phyloP scores from a whole-genome alignment of 2,329 filamentous ascomycete genomes.

The Apiospora pterosperma region DNA sequence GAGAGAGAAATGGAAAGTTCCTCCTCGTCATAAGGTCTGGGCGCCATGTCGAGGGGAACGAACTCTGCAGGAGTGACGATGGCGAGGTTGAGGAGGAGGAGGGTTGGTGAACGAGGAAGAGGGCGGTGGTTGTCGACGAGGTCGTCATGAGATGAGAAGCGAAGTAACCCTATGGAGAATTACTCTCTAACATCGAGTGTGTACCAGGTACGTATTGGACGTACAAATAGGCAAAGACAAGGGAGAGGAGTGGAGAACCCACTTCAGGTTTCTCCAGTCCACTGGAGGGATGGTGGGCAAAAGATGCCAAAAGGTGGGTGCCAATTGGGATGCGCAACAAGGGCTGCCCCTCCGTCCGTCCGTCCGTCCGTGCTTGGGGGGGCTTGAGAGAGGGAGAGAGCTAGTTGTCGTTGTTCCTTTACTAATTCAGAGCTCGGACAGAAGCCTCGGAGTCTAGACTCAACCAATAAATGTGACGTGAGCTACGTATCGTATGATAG shows the following conservation, averaged over 20 bases:
- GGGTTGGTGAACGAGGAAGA: background rate
- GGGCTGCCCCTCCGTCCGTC: background rate
- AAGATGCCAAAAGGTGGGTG: too few species aligned
- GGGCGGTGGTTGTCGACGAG: background rate
- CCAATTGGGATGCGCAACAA: conserved; percentile 1
- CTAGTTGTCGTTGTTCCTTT: background rate
- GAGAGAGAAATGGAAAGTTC: conserved; percentile 77
- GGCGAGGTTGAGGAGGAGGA: conserved; percentile 12
- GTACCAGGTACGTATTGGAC: background rate
- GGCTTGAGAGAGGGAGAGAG: background rate
- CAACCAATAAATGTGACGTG: too few species aligned
- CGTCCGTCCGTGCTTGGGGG: background rate
- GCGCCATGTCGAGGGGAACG: conserved; percentile 38
- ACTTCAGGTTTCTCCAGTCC: too few species aligned
- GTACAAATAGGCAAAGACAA: background rate
- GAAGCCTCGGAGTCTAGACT: background rate
- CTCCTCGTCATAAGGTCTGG: conserved; percentile 69
- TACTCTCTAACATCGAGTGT: background rate
- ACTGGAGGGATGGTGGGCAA: background rate
- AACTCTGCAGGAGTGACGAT: conserved; percentile 11
- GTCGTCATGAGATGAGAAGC: conserved; percentile 16
- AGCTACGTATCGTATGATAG: background rate
- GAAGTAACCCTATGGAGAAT: background rate
- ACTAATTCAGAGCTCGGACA: too few species aligned
- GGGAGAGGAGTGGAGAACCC: background rate